These are phyloP conservation scores for Hanseniaspora taiwanica DNA, from an alignment of 805 yeast genomes.

Conservation along the genomic window DNA sequence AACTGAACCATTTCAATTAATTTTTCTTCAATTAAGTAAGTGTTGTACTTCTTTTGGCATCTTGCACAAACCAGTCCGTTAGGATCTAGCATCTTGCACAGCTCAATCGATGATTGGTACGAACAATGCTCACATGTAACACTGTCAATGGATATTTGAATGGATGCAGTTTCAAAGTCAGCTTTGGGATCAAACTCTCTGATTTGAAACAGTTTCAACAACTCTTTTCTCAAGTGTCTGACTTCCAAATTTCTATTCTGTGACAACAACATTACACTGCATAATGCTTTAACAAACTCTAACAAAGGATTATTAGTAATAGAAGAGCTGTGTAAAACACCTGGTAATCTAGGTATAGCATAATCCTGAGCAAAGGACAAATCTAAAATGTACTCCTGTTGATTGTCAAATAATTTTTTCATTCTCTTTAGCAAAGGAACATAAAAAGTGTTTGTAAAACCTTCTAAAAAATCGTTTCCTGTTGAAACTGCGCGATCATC, in stretches of 20 bases:
- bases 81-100: constrained; percentile 53
- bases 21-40: constrained; percentile 64
- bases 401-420: constrained; percentile 49
- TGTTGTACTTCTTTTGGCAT: constrained; percentile 54
- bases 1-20: constrained; percentile 52
- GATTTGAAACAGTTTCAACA: constrained; percentile 61
- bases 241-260: constrained; percentile 55
- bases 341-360: constrained; percentile 64
- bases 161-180: constrained; percentile 59
- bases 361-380: constrained; percentile 53
- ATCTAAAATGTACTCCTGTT: constrained; percentile 58
- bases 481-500: background rate
- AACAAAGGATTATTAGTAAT: constrained; percentile 55
- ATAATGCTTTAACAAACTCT: constrained; percentile 62
- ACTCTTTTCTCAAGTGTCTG: constrained; percentile 58
- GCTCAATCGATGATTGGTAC: constrained; percentile 59
- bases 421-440: constrained; percentile 55
- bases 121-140: constrained; percentile 74
- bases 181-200: constrained; percentile 76
- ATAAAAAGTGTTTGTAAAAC: constrained; percentile 44
- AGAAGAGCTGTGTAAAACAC: constrained; percentile 35
- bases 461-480: constrained; percentile 21
- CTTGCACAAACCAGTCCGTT: constrained; percentile 44
- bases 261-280: constrained; percentile 61
- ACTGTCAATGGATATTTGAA: constrained; percentile 50